Evolutionary conservation across 257 asterid genomes (phyloP).

Genomic region (Scutellaria baicalensis): DNA sequence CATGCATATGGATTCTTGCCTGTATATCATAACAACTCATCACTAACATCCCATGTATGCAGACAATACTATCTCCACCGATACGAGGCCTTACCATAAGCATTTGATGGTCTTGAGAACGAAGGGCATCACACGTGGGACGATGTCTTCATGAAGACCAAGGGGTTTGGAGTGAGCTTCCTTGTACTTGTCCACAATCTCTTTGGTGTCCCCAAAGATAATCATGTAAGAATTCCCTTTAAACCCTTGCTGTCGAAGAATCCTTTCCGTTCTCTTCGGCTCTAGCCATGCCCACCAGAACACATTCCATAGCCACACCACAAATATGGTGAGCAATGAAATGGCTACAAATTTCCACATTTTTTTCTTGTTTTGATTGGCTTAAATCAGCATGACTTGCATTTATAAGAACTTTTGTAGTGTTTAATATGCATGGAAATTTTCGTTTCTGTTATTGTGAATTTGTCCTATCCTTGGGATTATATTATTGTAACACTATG

Average conservation of each 20-base stretch:
- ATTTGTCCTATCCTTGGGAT: no score
- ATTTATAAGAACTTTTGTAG: neutral
- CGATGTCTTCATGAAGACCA: constrained; percentile 18
- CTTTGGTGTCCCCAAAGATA: constrained; percentile 17
- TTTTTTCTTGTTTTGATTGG: neutral
- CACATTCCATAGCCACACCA: constrained; percentile 25
- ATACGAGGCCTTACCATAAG: constrained; percentile 6
- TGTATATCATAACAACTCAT: neutral
- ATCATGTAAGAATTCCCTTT: constrained; percentile 21
- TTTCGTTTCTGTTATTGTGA: no score
- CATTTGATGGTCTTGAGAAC: constrained; percentile 26
- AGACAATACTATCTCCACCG: neutral
- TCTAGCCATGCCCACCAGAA: constrained; percentile 13
- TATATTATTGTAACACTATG: no score
- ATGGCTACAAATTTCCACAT: constrained; percentile 5
- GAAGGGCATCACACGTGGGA: constrained; percentile 31
- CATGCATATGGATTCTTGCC: constrained; percentile 32
- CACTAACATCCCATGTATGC: neutral
- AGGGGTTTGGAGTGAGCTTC: constrained; percentile 25
- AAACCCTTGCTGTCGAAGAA: constrained; percentile 21
- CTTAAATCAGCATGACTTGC: neutral
- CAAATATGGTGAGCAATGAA: neutral
- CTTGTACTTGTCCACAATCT: constrained; percentile 2
- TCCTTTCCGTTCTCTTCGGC: constrained; percentile 13
- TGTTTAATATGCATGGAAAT: no score